Percentiles rank a stretch among this genome's conserved stretches.
These are phyloP conservation scores for Colletotrichum spinosum DNA, from an alignment of 2,329 filamentous ascomycete genomes.

Conservation along the genomic window DNA sequence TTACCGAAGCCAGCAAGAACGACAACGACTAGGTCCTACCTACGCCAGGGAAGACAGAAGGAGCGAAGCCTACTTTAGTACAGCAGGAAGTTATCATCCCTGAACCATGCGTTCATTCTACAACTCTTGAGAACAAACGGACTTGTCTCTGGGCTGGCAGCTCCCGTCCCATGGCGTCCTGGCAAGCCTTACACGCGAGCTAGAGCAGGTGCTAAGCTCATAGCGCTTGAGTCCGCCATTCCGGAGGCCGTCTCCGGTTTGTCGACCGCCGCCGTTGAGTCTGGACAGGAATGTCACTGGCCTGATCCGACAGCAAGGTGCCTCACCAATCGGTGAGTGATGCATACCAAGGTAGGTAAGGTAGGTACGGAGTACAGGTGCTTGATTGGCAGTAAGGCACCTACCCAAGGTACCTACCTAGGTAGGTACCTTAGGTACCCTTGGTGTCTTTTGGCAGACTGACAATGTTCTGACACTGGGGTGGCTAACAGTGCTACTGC, in stretches of 20 bases:
- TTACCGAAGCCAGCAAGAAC: not conserved
- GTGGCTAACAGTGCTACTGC: constrained; percentile 23
- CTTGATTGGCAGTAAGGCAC: constrained; percentile 1
- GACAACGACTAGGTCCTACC: not conserved
- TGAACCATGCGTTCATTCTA: constrained; percentile 24
- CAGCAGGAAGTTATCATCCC: not conserved
- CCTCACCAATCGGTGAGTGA: no score
- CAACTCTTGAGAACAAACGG: constrained; percentile 2
- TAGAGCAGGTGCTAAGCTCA: constrained; percentile 4
- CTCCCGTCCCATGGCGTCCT: constrained; percentile 12
- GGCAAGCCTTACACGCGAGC: not conserved
- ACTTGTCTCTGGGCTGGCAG: constrained; percentile 21
- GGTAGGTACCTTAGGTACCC: no score
- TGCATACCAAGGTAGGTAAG: no score
- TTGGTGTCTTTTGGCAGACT: constrained; percentile 9
- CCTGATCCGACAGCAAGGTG: constrained; percentile 9
- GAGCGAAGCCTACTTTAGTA: not conserved
- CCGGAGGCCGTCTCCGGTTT: constrained; percentile 23
- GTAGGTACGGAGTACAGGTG: not conserved
- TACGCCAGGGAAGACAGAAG: not conserved
- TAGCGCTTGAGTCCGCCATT: constrained; percentile 28
- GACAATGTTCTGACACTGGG: constrained; percentile 30
- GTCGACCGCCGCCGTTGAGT: constrained; percentile 10
- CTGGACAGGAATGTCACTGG: constrained; percentile 16
- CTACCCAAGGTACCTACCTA: no score